Base-by-base conservation (phyloP, 2,329 filamentous ascomycete species). In the Phoma sp. region DNA sequence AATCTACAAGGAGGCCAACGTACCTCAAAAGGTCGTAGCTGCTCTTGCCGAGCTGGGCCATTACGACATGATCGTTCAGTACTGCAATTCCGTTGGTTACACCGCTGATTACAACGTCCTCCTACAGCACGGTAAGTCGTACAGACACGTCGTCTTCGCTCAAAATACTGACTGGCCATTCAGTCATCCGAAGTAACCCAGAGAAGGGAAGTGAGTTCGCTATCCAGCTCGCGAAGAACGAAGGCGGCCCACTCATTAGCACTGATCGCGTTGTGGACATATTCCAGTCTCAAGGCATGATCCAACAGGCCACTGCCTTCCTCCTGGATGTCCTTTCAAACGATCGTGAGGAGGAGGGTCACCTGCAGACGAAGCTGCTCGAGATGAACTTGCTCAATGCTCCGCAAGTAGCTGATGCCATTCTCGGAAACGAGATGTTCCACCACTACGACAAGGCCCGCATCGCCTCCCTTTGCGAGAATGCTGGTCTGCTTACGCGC, bases 361-460 rank as follows among this genome's bases (percentile, higher is more conserved):
- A 94, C 64, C 83, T 99, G 35, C 95, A 99, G 78, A 99, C 96
- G 21, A 89, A 95, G 57, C 84, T 99, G 3, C 81, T 99, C 51
- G 96, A 99, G 82, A 98, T 99, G 93, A 99, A 99, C 77, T 80
- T 99, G 60, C 84, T 96, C 77, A 96, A 96, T 66, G 96, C 95
- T 1, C 95, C 95, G 45, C 95, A 98, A 76, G 96, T 99, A 50
- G 95, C 96, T 3, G 96, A 99, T 76, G 95, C 95, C 31, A 99
- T 99, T 65, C 85, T 99, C 36, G 91, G 94, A 63, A 99, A 99
- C 70, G 92, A 98, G 69, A 97, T 99, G 90, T 98, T 99, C 78
- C 92, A 92, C 0, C 87, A 99, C 79, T 99, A 96, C 71, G 95
- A 99, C 79, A 96, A 91, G 81, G 80, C 87, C 40, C 89, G 92